Base-by-base conservation (phyloP, 2,329 filamentous ascomycete genomes). In the Fusarium nygamai region DNA sequence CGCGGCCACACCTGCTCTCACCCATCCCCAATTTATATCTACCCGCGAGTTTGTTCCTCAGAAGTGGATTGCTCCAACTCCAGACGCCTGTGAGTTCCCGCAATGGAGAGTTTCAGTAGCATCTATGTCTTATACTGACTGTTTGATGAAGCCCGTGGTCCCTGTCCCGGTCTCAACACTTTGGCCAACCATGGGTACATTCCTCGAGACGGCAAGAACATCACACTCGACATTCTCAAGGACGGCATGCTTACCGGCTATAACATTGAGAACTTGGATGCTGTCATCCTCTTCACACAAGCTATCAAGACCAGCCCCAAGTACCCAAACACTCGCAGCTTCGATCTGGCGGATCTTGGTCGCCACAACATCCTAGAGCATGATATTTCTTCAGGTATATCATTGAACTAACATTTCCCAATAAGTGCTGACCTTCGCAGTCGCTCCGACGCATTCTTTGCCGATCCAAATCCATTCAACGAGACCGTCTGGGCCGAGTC, bases 161-260 rank as follows among this genome's bases (percentile, higher is more conserved):
- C 64, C 5, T 67, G 64, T 11, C 64, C 64, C 0, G 64, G 64
- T 4, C 64, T 67, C 1, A 67, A 67, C 31, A 67, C 64, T 4
- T 9, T 67, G 8, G 64, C 64, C 10, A 67, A 67, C 24, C 64
- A 67, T 24, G 64, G 64, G 9, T 67, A 67, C 19, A 38, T 67
- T 8, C 64, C 64, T 4, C 50, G 38, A 1, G 38, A 67, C 22
- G 64, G 64, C 29, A 67, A 34, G 38, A 44, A 51, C 27, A 67
- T 67, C 13, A 46, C 57, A 7, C 31, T 67, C 8, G 44, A 44
- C 6, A 67, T 50, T 3, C 64, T 67, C 16, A 46, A 54, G 9
- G 62, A 51, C 12, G 62, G 62, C 0, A 67, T 66, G 62, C 62
- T 67, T 16, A 16, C 22, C 5, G 62, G 64, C 2, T 67, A 41